phyloP scores from a whole-genome alignment of 768 basidiomycete species.

The Pleurotus salmoneostramineus region DNA sequence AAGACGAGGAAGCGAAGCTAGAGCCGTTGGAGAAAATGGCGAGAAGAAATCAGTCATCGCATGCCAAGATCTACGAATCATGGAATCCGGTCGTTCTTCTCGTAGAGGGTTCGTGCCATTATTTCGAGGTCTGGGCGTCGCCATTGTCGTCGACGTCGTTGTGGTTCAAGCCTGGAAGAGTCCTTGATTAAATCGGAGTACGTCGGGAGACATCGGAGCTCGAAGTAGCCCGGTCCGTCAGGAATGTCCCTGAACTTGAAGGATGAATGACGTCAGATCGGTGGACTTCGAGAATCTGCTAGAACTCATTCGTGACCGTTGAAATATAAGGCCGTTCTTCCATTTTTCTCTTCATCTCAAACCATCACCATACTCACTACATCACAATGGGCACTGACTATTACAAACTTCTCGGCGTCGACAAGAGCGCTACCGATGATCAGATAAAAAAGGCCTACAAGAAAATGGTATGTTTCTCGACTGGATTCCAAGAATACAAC shows the following conservation, averaged over 20 bases:
- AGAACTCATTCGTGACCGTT: too few species aligned
- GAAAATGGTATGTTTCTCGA: conserved; percentile 63
- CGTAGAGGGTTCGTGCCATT: background rate
- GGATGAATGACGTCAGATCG: conserved; percentile 14
- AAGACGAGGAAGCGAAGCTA: conserved; percentile 39
- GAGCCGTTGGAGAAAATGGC: conserved; percentile 69
- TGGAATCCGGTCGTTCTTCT: conserved; percentile 21
- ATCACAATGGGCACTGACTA: conserved; percentile 77
- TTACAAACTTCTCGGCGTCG: conserved; percentile 79
- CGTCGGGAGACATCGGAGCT: background rate
- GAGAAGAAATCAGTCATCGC: conserved; percentile 51
- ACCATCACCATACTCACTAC: too few species aligned
- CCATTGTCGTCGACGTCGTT: background rate
- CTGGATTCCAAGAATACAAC: background rate
- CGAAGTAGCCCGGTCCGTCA: background rate
- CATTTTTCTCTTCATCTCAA: too few species aligned
- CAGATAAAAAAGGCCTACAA: conserved; percentile 94
- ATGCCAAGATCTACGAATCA: conserved; percentile 60
- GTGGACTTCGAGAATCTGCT: conserved; percentile 31
- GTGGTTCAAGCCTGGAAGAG: background rate
- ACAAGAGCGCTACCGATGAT: conserved; percentile 72
- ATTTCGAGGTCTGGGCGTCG: conserved; percentile 1
- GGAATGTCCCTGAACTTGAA: too few species aligned
- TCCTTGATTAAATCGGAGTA: background rate
- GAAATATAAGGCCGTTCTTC: too few species aligned